Evolutionary conservation across 139 green algal species (phyloP).

Genomic region (Micractinium sp.): DNA sequence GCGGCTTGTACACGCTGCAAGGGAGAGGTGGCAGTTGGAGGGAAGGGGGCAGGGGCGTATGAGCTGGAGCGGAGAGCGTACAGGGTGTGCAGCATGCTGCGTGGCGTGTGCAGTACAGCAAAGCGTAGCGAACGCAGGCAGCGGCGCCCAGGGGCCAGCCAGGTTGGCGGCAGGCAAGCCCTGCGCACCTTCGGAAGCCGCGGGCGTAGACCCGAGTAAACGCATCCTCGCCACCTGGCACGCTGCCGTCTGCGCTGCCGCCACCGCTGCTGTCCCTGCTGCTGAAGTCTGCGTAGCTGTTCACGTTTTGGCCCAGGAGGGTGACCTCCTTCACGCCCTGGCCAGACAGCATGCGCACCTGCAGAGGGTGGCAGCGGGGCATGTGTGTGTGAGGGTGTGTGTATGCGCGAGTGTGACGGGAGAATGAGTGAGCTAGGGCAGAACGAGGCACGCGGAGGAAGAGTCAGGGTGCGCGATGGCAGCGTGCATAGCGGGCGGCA

Average conservation of each 20-base stretch:
- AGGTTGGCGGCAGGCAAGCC: background rate
- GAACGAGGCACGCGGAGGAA: no score
- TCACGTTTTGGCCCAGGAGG: constrained; percentile 95
- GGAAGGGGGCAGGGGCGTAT: background rate
- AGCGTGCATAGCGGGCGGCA: background rate
- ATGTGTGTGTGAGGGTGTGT: background rate
- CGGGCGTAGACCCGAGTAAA: constrained; percentile 15
- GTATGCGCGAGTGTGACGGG: background rate
- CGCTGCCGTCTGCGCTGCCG: background rate
- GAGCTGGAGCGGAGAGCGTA: background rate
- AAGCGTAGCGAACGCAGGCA: background rate
- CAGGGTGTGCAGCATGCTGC: background rate
- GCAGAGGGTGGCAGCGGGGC: background rate
- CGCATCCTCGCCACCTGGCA: background rate
- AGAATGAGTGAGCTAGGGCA: background rate
- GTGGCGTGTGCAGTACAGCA: background rate
- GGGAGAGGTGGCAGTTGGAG: background rate
- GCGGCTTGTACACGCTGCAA: constrained; percentile 79
- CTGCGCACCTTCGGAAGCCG: constrained; percentile 26
- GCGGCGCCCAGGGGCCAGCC: background rate
- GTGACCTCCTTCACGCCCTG: constrained; percentile 83
- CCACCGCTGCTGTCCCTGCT: background rate
- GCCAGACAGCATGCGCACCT: constrained; percentile 59
- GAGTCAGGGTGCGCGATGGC: background rate
- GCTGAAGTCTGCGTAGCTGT: constrained; percentile 80